Conservation (phyloP, 768 basidiomycete genomes). For the Boletus huronensis region DNA sequence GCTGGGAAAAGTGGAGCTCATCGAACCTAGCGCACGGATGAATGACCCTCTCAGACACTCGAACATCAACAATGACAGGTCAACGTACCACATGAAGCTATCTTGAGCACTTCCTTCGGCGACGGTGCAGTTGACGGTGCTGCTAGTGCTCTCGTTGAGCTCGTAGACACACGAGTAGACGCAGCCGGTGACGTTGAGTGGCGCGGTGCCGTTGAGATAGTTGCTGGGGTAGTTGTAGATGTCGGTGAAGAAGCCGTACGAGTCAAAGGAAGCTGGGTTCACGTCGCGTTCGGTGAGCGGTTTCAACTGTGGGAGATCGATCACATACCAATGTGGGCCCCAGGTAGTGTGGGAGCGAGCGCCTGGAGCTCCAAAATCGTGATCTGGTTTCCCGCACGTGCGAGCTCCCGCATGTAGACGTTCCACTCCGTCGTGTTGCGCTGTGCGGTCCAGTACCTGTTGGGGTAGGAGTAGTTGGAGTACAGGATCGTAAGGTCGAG, state of each 20-base stretch:
- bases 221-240: slow-evolving; percentile 47
- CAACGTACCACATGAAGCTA: slow-evolving; percentile 56
- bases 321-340: slow-evolving; percentile 53
- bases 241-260: slow-evolving; percentile 56
- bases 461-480: slow-evolving; percentile 44
- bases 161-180: slow-evolving; percentile 46
- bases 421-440: slow-evolving; percentile 59
- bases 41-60: too few species aligned
- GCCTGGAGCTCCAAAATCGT: slow-evolving; percentile 49
- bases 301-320: neutral
- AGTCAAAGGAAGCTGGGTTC: slow-evolving; percentile 55
- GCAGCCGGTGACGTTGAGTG: slow-evolving; percentile 54
- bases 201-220: slow-evolving; percentile 64
- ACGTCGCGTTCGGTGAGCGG: neutral
- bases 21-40: slow-evolving; percentile 31
- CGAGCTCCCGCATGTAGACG: slow-evolving; percentile 51
- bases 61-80: neutral
- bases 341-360: slow-evolving; percentile 45
- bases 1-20: slow-evolving; percentile 60
- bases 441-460: slow-evolving; percentile 45
- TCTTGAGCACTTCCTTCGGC: slow-evolving; percentile 40
- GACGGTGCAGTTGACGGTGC: slow-evolving; percentile 32
- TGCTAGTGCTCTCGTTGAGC: slow-evolving; percentile 21
- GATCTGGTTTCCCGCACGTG: slow-evolving; percentile 48
- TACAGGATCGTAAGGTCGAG: slow-evolving; percentile 49